phyloP scores from a whole-genome alignment of 495 filamentous ascomycete species.

The Lophiotrema nucula region DNA sequence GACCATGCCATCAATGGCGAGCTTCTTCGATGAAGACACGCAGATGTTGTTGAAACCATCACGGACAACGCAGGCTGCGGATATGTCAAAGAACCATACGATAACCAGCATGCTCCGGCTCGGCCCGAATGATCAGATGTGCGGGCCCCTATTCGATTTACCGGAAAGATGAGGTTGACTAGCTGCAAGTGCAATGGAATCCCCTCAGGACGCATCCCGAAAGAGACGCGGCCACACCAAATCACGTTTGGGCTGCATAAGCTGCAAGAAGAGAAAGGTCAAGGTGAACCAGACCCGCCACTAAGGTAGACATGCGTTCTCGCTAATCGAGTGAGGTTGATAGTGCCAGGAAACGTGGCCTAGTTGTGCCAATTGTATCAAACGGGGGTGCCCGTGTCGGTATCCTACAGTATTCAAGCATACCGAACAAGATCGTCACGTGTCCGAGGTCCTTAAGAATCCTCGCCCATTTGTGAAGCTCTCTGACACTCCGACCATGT shows the following conservation, averaged over 20 bases:
- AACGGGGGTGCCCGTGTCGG: constrained; percentile 13
- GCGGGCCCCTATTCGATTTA: no score
- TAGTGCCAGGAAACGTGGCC: constrained; percentile 31
- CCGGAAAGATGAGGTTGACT: no score
- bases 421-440: constrained; percentile 17
- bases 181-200: not conserved
- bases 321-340: not conserved
- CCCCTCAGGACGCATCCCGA: no score
- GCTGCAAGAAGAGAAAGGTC: constrained; percentile 22
- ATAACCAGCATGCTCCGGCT: no score
- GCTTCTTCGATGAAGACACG: no score
- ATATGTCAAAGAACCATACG: no score
- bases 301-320: not conserved
- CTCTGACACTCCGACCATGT: constrained; percentile 9
- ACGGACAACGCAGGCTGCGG: no score
- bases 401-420: constrained; percentile 23
- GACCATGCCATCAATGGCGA: no score
- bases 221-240: constrained; percentile 28
- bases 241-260: constrained; percentile 19
- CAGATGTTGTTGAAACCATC: no score
- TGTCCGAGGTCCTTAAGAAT: constrained; percentile 16
- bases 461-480: constrained; percentile 8
- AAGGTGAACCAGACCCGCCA: constrained; percentile 3
- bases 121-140: no score
- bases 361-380: constrained; percentile 22